These are phyloP conservation scores for Neopestalotiopsis sp. DNA, from an alignment of 2,329 filamentous ascomycete genomes.

Conservation along the genomic window DNA sequence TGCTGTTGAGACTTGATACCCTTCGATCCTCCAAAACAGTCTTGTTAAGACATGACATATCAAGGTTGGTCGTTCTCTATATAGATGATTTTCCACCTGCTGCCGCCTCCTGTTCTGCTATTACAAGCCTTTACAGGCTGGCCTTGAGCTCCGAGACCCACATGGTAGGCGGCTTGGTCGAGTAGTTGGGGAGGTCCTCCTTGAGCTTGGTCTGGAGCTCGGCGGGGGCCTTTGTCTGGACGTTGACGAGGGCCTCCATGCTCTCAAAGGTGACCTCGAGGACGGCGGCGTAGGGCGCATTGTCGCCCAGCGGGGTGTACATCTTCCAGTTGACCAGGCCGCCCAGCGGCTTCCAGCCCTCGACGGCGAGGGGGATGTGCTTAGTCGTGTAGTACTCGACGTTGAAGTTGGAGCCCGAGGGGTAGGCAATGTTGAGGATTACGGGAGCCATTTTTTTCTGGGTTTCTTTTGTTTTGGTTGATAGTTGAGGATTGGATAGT, in stretches of 20 bases:
- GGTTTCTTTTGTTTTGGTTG: no score
- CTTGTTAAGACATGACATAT: no score
- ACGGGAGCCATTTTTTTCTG: constrained; percentile 11
- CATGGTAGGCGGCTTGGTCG: constrained; percentile 13
- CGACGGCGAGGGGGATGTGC: constrained; percentile 18
- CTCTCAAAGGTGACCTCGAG: constrained; percentile 18
- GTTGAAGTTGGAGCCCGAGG: constrained; percentile 21
- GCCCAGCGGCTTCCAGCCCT: constrained; percentile 16
- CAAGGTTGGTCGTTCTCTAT: no score
- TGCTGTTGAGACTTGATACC: not conserved
- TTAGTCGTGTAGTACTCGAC: constrained; percentile 22
- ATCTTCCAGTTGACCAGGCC: constrained; percentile 16
- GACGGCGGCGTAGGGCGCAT: constrained; percentile 20
- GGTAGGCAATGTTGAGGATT: constrained; percentile 19
- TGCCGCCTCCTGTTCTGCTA: not conserved
- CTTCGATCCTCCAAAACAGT: not conserved
- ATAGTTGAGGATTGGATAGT: no score
- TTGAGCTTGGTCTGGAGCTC: constrained; percentile 7
- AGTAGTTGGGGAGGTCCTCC: constrained; percentile 20
- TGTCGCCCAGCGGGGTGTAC: constrained; percentile 2
- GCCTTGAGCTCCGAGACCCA: constrained; percentile 17
- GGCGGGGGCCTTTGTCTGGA: not conserved
- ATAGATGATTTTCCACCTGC: no score
- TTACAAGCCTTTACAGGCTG: not conserved
- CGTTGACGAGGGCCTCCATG: constrained; percentile 17